phyloP scores from a whole-genome alignment of 73 alveolate species.

The Blepharisma stoltei region DNA sequence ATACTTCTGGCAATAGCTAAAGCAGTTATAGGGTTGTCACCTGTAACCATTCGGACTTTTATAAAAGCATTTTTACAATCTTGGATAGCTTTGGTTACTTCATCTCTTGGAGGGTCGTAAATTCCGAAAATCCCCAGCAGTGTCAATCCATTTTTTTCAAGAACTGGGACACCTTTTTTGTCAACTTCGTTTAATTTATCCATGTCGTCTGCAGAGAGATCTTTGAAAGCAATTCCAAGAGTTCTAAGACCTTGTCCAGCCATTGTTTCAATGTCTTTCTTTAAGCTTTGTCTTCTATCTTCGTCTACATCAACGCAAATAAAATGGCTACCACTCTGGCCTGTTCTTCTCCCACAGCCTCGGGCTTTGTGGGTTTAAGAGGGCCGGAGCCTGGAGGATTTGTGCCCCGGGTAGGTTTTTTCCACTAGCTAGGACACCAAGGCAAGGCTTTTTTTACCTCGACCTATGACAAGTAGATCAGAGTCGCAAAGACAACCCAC shows the following conservation, averaged over 20 bases:
- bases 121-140: slow-evolving; percentile 86
- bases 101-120: slow-evolving; percentile 88
- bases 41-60: slow-evolving; percentile 94
- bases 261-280: slow-evolving; percentile 45
- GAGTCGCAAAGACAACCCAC: too few relatives aligned
- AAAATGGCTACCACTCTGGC: too few relatives aligned
- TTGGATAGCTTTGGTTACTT: slow-evolving; percentile 72
- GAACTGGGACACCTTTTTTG: slow-evolving; percentile 21
- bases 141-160: slow-evolving; percentile 64
- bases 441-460: too few relatives aligned
- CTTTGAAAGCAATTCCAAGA: slow-evolving; percentile 65
- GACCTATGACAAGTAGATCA: too few relatives aligned
- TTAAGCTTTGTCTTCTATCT: neutral
- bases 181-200: slow-evolving; percentile 3
- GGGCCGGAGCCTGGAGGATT: too few relatives aligned
- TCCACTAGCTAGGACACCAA: too few relatives aligned
- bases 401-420: too few relatives aligned
- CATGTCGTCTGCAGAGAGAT: slow-evolving; percentile 16
- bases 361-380: too few relatives aligned
- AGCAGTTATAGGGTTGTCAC: slow-evolving; percentile 36
- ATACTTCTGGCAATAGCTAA: slow-evolving; percentile 14
- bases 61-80: slow-evolving; percentile 88
- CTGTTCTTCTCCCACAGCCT: too few relatives aligned
- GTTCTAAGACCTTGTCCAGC: slow-evolving; percentile 79
- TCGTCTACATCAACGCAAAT: slow-evolving; percentile 29